phyloP scores from a whole-genome alignment of 371 early-diverging fungal species.

The Nematocida minor region DNA sequence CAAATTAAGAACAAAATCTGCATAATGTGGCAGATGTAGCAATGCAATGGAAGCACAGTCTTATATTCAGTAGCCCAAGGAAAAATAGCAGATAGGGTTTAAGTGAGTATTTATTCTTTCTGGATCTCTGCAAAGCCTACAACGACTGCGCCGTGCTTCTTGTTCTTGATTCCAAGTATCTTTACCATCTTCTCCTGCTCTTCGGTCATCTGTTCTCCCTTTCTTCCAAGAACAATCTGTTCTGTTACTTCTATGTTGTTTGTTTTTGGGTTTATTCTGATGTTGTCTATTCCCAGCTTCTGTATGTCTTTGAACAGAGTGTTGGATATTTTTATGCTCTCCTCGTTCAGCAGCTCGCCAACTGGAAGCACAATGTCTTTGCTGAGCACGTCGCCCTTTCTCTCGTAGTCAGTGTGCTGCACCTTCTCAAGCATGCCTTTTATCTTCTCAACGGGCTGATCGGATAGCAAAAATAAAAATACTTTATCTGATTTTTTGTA shows the following conservation, averaged over 20 bases:
- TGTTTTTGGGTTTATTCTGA: constrained; percentile 44
- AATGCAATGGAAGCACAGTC: not conserved
- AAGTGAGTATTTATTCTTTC: constrained; percentile 14
- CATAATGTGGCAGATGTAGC: not conserved
- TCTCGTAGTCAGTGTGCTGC: constrained; percentile 17
- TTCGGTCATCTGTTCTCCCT: constrained; percentile 36
- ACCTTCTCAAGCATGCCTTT: not conserved
- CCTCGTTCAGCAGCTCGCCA: constrained; percentile 28
- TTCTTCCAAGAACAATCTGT: constrained; percentile 13
- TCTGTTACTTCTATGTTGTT: constrained; percentile 46
- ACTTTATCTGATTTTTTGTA: constrained; percentile 42
- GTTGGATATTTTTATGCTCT: constrained; percentile 30
- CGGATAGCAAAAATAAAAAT: constrained; percentile 12
- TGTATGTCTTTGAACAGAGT: constrained; percentile 38
- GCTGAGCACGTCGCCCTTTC: not conserved
- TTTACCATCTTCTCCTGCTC: constrained; percentile 31
- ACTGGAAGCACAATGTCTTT: constrained; percentile 31
- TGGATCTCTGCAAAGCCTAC: constrained; percentile 5
- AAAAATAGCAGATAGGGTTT: not conserved
- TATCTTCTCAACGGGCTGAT: constrained; percentile 1
- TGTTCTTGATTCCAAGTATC: constrained; percentile 38
- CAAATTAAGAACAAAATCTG: not conserved
- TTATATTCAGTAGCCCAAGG: not conserved
- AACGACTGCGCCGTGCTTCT: constrained; percentile 5
- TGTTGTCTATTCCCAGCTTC: constrained; percentile 5